Percentiles rank a stretch among this genome's conserved stretches.
Evolutionary conservation across 2,329 filamentous ascomycete genomes (phyloP).

Genomic region (Ophiostoma ulmi): DNA sequence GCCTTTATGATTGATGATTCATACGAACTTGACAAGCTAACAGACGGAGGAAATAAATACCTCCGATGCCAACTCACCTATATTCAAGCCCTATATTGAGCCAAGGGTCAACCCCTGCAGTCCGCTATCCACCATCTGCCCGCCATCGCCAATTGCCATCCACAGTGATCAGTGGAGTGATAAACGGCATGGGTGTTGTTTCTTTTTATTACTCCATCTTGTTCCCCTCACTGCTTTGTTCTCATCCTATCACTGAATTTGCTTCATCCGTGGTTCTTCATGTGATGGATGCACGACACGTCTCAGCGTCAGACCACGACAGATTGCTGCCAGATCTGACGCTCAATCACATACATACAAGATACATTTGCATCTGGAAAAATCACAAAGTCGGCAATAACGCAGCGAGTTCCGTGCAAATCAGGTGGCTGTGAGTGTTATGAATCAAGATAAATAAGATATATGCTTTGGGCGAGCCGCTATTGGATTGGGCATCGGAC

Average conservation of each 20-base stretch:
- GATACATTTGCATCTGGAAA: neutral
- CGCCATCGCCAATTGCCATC: neutral
- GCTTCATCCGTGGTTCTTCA: neutral
- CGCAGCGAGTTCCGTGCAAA: neutral
- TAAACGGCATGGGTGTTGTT: neutral
- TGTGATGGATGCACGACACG: constrained; percentile 8
- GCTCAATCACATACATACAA: constrained; percentile 7
- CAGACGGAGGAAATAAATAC: neutral
- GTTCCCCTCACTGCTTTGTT: neutral
- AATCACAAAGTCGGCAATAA: neutral
- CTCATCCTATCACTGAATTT: neutral
- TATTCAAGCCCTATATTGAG: constrained; percentile 9
- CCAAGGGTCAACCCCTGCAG: neutral
- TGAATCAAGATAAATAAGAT: neutral
- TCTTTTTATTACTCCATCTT: neutral
- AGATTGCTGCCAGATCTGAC: constrained; percentile 13
- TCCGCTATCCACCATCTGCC: neutral
- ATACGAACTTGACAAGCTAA: neutral
- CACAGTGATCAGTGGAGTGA: constrained; percentile 5
- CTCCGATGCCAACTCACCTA: constrained; percentile 7
- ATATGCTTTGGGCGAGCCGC: neutral
- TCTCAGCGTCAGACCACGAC: neutral
- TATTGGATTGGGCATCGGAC: neutral
- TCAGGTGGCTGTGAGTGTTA: neutral
- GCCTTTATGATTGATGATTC: neutral